Evolutionary conservation across 345 rosid species (phyloP).

Genomic region (Brassica rapa): DNA sequence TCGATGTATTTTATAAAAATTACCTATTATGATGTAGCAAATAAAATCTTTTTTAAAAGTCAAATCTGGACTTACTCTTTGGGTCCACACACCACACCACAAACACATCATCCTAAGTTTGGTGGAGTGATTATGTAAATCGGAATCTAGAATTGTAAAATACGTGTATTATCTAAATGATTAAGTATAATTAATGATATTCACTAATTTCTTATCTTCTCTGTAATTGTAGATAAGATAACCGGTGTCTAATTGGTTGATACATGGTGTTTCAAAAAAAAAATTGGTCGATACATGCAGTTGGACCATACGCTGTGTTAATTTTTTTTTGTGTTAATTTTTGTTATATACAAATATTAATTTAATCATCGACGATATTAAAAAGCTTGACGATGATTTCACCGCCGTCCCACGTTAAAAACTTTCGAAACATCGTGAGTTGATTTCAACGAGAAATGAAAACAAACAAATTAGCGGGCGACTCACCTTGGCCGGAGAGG

Average conservation of each 20-base stretch:
- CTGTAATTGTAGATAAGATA: slow-evolving; percentile 4
- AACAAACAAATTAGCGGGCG: background rate
- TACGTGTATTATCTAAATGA: background rate
- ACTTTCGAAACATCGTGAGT: background rate
- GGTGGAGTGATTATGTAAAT: slow-evolving; percentile 21
- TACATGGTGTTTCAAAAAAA: background rate
- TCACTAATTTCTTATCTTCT: background rate
- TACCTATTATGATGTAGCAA: slow-evolving; percentile 3
- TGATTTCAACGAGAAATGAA: background rate
- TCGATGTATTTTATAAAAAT: background rate
- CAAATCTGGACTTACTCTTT: slow-evolving; percentile 12
- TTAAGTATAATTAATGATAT: background rate
- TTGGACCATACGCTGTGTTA: background rate
- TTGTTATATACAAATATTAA: background rate
- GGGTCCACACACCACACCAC: slow-evolving; percentile 29
- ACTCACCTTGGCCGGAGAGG: slow-evolving; percentile 72
- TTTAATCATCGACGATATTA: background rate
- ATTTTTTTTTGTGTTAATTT: background rate
- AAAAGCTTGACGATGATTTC: slow-evolving; percentile 13
- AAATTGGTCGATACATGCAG: slow-evolving; percentile 6
- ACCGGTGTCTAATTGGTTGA: background rate
- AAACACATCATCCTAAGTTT: slow-evolving; percentile 31
- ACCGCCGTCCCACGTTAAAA: slow-evolving; percentile 29
- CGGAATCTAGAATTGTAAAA: slow-evolving; percentile 14
- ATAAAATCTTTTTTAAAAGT: background rate